Base-by-base conservation (phyloP, 2,329 filamentous ascomycete genomes). In the Neocatenulostroma microsporum region DNA sequence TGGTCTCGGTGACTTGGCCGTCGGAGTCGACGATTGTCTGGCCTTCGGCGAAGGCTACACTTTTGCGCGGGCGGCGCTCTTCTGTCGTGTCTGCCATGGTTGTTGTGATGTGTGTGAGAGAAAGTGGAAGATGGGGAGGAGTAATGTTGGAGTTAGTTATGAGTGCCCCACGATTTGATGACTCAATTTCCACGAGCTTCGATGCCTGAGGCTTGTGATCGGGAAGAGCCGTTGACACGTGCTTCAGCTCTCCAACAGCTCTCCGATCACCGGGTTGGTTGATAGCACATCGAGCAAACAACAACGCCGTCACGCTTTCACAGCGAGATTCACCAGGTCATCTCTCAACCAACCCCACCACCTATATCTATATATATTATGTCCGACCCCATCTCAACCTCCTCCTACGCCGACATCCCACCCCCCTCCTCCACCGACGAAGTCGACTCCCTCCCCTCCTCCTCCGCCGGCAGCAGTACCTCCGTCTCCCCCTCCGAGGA, bases 41-140 rank as follows among this genome's bases (percentile, higher is more conserved):
- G 57, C 85, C 84, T 65, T 91, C 84, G 61, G 82, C 88, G 64
- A 96, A 96, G 48, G 87, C 81, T 57, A 96, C 89, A 30, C 86
- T 93, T 69, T 96, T 94, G 68, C 88, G 83, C 57, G 82, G 78
- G 64, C 84, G 87, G 60, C 75, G 74, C 55, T 80, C 73, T 42
- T 60, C 49, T 24, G 62, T 53, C 44, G 62, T 55, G 51, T 70
- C 70, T 52, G 69, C 68, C 70, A 74, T 74, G 62, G 63, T 70
- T 66, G 66, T 62, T 62, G 53, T 44, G 7, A n/a, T 13, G 31
- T 34, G 13, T 21, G 21, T 42, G 19, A n/a, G 7, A 14, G 11
- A n/a, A 2, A 11, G 18, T 27, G 32, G 18, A 30, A 18, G 18
- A n/a, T n/a, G 13, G 17, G 14, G 12, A 14, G 9, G 21, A 38